Base-by-base conservation (phyloP, 169 alveolate species). In the Cryptosporidium muris region DNA sequence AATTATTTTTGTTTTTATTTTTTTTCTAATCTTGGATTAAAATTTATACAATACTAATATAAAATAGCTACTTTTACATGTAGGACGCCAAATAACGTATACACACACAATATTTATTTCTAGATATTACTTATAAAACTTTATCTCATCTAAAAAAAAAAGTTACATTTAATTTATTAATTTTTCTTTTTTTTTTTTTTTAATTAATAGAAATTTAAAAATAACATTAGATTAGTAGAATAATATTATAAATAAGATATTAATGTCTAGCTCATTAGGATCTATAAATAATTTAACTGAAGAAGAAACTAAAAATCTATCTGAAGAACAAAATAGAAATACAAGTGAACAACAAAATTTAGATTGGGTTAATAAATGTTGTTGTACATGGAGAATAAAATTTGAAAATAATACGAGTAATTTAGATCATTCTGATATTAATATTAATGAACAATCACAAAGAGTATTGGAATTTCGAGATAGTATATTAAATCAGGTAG, bases 341-440 rank as follows among this genome's bases (percentile, higher is more conserved):
- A 36, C 51, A 5, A 54, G 16, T 7, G 65, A 53, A 66, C n/a
- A 14, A 6, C 62, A 38, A 37, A 42, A 38, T 65, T 52, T 37
- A 9, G 67, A 74, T 60, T 74, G 82, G 82, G n/a, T n/a, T 40
- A 36, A 66, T 25, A 74, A 36, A 11, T 74, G 82, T 36, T 74
- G 82, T 38, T 74, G 82, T 12, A 74, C 82, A 58, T 74, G 74
- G 12, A 74, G 82, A 36, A 38, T 74, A 47, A 74, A 74, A 48
- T 74, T 74, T 40, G 16, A 38, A 2, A 68, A 74, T 42, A 25
- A n/a, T n/a, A n/a, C n/a, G n/a, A n/a, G n/a, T n/a, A n/a, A n/a
- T n/a, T n/a, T 43, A 47, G 67, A 54, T 42, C 4, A 11, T 4
- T 42, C 45, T 40, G 48, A 38, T 8, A 38, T 14, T 40, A 45